Base-by-base conservation (phyloP, 345 rosid species). In the Cardiospermum halicacabum region DNA sequence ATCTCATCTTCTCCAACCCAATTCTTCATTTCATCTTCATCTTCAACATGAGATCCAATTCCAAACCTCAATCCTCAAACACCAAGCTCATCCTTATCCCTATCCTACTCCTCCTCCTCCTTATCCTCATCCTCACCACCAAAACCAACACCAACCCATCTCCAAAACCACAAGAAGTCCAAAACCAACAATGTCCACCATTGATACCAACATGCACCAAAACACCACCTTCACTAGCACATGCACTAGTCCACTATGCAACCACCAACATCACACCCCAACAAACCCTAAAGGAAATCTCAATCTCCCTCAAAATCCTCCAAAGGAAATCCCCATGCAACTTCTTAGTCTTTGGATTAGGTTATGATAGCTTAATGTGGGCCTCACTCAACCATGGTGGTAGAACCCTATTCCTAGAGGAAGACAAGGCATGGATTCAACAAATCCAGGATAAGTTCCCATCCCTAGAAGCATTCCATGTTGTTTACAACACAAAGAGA, bases 311-410 rank as follows among this genome's bases (percentile, higher is more conserved):
- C 8, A 70, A 81, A 74, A 75, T 88, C 8, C 75, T 93, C 2
- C 77, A 79, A 50, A 82, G 80, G 68, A 90, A 75, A 58, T 86
- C 92, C 0, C 98, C 98, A 2, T 88, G 92, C 82, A 93, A 85
- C 71, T 90, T 93, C 74, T 75, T 93, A 1, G 88, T 93, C 26
- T 90, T 90, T 32, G 98, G 98, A 53, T 76, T 93, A 0, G 97
- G 97, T 31, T 83, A 83, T 64, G 98, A 90, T 75, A 93, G 98
- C 77, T 85, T 90, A 18, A 90, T 90, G 98, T 93, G 97, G 98
- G 55, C 84, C 7, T 64, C 92, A 0, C 84, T 93, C 53, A 93
- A 93, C 65, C 77, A 83, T 24, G 92, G 97, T 0, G 97, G 98
- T 42, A 80, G 98, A 39, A 93, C 97, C 0, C 74, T 90, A 1